Evolutionary conservation across 2,329 filamentous ascomycete species (phyloP).

Genomic region (Chaetomium strumarium): DNA sequence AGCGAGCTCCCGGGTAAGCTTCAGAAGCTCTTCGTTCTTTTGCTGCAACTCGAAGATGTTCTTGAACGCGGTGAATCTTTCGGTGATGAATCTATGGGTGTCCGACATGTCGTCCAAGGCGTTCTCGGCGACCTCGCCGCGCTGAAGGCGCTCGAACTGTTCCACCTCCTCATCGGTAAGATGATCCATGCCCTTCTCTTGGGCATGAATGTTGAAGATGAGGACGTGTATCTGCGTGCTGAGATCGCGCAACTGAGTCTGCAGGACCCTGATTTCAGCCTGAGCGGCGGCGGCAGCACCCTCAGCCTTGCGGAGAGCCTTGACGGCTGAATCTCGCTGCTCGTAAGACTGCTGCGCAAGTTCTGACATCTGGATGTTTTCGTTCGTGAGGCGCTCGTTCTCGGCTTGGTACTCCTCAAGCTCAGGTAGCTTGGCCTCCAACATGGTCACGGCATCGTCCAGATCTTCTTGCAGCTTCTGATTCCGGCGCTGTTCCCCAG

Average conservation of each 20-base stretch:
- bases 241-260: slow-evolving; percentile 81
- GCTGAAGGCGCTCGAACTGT: slow-evolving; percentile 71
- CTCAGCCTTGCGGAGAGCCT: slow-evolving; percentile 72
- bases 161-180: slow-evolving; percentile 66
- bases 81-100: slow-evolving; percentile 82
- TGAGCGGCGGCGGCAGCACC: slow-evolving; percentile 59
- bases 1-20: slow-evolving; percentile 76
- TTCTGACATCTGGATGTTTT: slow-evolving; percentile 78
- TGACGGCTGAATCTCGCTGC: slow-evolving; percentile 72
- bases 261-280: slow-evolving; percentile 70
- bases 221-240: slow-evolving; percentile 88
- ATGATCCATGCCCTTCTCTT: slow-evolving; percentile 70
- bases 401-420: slow-evolving; percentile 80
- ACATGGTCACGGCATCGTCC: slow-evolving; percentile 76
- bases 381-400: slow-evolving; percentile 70
- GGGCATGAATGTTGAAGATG: slow-evolving; percentile 76
- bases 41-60: slow-evolving; percentile 77
- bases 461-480: slow-evolving; percentile 70
- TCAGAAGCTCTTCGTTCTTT: slow-evolving; percentile 79
- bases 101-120: slow-evolving; percentile 69
- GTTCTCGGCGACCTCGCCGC: slow-evolving; percentile 67
- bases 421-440: slow-evolving; percentile 83
- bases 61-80: slow-evolving; percentile 85
- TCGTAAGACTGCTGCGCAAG: slow-evolving; percentile 76
- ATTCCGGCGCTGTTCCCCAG: slow-evolving; percentile 66